phyloP scores from a whole-genome alignment of 2,329 filamentous ascomycete genomes.

The Trichophyton schoenleinii region DNA sequence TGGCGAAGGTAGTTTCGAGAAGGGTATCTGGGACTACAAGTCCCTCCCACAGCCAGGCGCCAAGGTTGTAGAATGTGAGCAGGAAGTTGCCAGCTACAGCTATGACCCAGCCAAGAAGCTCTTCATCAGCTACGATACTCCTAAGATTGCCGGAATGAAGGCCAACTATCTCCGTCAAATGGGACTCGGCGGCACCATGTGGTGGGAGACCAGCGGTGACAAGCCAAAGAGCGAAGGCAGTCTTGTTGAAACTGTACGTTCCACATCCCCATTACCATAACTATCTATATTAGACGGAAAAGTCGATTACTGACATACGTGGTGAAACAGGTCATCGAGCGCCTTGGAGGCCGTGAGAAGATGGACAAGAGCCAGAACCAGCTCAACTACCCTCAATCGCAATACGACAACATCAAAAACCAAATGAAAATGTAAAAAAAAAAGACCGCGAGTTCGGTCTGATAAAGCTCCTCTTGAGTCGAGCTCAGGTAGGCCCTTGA shows the following conservation, averaged over 20 bases:
- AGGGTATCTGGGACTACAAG: slow-evolving; percentile 82
- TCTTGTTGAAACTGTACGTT: slow-evolving; percentile 10
- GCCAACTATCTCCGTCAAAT: slow-evolving; percentile 54
- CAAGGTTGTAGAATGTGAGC: slow-evolving; percentile 46
- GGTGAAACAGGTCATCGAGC: slow-evolving; percentile 7
- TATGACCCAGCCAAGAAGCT: slow-evolving; percentile 49
- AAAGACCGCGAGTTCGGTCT: neutral
- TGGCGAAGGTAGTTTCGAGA: slow-evolving; percentile 72
- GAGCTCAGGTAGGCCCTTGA: slow-evolving; percentile 1
- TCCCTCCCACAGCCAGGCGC: slow-evolving; percentile 58
- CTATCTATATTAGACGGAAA: too few relatives aligned
- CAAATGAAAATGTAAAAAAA: neutral
- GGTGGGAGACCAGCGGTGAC: slow-evolving; percentile 84
- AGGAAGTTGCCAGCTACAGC: slow-evolving; percentile 57
- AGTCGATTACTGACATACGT: neutral
- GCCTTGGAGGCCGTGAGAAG: slow-evolving; percentile 3
- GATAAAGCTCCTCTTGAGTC: neutral
- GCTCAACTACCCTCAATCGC: slow-evolving; percentile 10
- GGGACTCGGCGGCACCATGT: slow-evolving; percentile 81
- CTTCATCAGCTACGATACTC: slow-evolving; percentile 67
- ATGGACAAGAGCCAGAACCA: slow-evolving; percentile 11
- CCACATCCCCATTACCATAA: neutral
- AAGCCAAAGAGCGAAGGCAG: slow-evolving; percentile 7
- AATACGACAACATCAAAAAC: slow-evolving; percentile 12
- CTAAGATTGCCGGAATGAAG: slow-evolving; percentile 55